Evolutionary conservation across 2,329 filamentous ascomycete genomes (phyloP).

Genomic region (Apiospora rasikravindrae): DNA sequence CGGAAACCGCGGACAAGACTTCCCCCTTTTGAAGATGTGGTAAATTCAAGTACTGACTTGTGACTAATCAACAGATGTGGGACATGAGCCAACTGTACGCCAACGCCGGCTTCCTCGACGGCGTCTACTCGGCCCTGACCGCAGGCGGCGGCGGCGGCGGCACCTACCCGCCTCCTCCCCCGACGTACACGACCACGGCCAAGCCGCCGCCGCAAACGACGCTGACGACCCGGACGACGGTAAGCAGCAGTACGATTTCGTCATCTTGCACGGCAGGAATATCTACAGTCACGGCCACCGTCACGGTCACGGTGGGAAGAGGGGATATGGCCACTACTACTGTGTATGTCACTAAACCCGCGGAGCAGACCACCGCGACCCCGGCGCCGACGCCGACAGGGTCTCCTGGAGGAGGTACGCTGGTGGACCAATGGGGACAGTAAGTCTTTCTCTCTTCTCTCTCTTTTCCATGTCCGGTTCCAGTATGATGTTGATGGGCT

Average conservation of each 20-base stretch:
- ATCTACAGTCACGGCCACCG: background rate
- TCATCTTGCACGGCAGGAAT: conserved; percentile 17
- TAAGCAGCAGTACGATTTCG: conserved; percentile 25
- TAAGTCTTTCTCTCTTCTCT: conserved; percentile 27
- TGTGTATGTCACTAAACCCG: background rate
- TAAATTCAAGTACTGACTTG: background rate
- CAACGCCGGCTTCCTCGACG: conserved; percentile 61
- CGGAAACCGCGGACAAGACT: background rate
- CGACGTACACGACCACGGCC: conserved; percentile 25
- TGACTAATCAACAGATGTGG: conserved; percentile 54
- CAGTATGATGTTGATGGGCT: no score
- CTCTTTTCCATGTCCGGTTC: background rate
- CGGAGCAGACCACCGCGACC: background rate
- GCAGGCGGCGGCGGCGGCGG: background rate
- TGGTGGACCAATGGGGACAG: conserved; percentile 42
- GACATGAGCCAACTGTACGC: conserved; percentile 65
- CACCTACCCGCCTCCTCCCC: conserved; percentile 17
- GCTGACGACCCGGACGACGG: conserved; percentile 30
- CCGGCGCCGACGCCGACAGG: background rate
- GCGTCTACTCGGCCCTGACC: conserved; percentile 45
- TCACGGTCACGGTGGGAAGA: background rate
- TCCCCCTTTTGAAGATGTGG: no score
- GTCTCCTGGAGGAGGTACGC: conserved; percentile 15
- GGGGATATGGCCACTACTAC: background rate
- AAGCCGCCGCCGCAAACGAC: conserved; percentile 24